phyloP scores from a whole-genome alignment of 2,329 filamentous ascomycete genomes.

The Clonostachys byssicola region DNA sequence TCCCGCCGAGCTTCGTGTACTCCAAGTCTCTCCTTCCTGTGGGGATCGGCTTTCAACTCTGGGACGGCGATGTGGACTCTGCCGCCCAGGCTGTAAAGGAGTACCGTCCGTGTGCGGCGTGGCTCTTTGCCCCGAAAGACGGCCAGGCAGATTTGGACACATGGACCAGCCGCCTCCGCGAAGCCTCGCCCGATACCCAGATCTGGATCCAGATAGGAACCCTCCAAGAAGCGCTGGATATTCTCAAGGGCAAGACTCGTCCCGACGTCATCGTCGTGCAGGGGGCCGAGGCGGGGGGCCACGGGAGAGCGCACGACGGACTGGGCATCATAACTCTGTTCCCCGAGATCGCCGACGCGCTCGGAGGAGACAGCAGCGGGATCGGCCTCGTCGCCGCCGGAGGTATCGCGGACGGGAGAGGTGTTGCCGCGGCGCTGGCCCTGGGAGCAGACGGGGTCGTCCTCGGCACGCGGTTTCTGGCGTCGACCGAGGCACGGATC shows the following conservation, averaged over 20 bases:
- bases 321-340: conserved; percentile 39
- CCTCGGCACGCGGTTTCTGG: conserved; percentile 63
- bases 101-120: conserved; percentile 30
- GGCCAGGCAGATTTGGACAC: conserved; percentile 28
- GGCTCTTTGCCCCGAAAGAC: conserved; percentile 39
- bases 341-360: conserved; percentile 41
- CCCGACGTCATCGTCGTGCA: conserved; percentile 49
- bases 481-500: conserved; percentile 33
- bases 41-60: conserved; percentile 41
- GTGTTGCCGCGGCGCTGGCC: conserved; percentile 40
- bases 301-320: conserved; percentile 39
- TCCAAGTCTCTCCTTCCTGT: conserved; percentile 26
- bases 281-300: conserved; percentile 49
- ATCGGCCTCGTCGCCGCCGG: conserved; percentile 47
- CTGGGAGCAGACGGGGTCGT: conserved; percentile 50
- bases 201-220: not conserved
- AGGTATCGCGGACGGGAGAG: conserved; percentile 47
- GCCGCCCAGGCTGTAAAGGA: conserved; percentile 20
- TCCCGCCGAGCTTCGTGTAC: conserved; percentile 2
- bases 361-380: conserved; percentile 12
- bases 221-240: conserved; percentile 30
- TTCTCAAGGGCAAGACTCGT: conserved; percentile 19
- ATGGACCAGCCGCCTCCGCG: conserved; percentile 23
- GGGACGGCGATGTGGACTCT: conserved; percentile 31
- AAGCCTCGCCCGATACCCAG: not conserved